Percentiles rank a stretch among this genome's conserved stretches.
Evolutionary conservation across 441 rosid species (phyloP).

Genomic region (Kokia cookei): DNA sequence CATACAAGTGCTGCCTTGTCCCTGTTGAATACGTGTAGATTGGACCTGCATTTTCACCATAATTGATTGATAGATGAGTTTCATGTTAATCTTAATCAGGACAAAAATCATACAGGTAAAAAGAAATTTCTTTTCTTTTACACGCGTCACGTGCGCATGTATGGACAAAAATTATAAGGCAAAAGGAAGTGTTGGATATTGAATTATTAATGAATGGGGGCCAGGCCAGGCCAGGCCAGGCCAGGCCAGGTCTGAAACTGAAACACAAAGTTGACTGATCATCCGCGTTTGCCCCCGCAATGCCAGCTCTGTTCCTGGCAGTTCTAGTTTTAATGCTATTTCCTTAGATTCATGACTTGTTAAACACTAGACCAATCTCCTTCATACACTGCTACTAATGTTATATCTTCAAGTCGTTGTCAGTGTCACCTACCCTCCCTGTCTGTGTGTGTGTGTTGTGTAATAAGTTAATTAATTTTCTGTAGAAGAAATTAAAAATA

Average conservation of each 20-base stretch:
- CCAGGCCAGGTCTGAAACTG: neutral
- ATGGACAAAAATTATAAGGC: neutral
- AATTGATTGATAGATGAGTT: neutral
- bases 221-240: neutral
- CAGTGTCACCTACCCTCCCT: neutral
- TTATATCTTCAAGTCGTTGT: neutral
- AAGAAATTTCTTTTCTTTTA: neutral
- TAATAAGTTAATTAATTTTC: neutral
- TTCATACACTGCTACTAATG: too few relatives aligned
- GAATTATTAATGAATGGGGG: neutral
- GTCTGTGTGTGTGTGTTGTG: neutral
- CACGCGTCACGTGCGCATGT: neutral
- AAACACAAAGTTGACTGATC: neutral
- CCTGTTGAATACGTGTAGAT: constrained; percentile 75
- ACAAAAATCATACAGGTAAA: neutral
- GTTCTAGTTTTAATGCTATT: neutral
- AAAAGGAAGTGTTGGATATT: neutral
- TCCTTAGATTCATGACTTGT: neutral
- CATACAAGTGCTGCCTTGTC: constrained; percentile 55
- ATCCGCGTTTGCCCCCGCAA: neutral
- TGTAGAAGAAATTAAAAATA: neutral
- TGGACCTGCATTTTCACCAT: constrained; percentile 31
- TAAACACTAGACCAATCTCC: too few relatives aligned
- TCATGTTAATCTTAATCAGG: neutral
- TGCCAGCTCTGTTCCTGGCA: neutral